Evolutionary conservation across 768 basidiomycete species (phyloP).

Genomic region (Erythrobasidium yunnanense): DNA sequence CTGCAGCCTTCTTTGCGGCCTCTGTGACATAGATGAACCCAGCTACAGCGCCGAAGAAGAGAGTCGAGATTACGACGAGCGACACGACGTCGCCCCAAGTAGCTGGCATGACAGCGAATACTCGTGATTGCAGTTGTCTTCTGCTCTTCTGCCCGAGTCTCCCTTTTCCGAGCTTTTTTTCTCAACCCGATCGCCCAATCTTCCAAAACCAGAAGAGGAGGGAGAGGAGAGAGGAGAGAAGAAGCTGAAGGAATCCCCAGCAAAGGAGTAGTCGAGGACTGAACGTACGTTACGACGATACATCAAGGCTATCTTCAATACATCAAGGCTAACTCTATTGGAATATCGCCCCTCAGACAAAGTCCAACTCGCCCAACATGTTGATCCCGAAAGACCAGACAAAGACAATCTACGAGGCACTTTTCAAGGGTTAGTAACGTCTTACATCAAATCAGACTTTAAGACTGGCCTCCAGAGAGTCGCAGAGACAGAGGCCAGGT

Average conservation of each 20-base stretch:
- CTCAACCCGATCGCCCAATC: too few relatives aligned
- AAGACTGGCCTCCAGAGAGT: neutral
- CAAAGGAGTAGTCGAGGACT: too few relatives aligned
- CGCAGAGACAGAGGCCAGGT: neutral
- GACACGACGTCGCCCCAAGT: slow-evolving; percentile 21
- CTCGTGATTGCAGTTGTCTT: too few relatives aligned
- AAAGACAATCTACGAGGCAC: slow-evolving; percentile 94
- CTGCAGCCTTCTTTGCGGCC: slow-evolving; percentile 15
- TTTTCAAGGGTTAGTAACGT: slow-evolving; percentile 84
- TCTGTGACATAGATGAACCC: slow-evolving; percentile 24
- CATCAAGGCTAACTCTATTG: too few relatives aligned
- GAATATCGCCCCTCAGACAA: too few relatives aligned
- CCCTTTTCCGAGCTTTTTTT: too few relatives aligned
- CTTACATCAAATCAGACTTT: neutral
- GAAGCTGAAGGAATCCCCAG: too few relatives aligned
- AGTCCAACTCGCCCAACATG: slow-evolving; percentile 54
- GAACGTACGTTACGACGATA: too few relatives aligned
- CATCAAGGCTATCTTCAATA: too few relatives aligned
- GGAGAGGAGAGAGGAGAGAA: too few relatives aligned
- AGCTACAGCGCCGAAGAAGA: slow-evolving; percentile 23
- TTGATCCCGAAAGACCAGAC: slow-evolving; percentile 92
- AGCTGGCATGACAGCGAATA: neutral
- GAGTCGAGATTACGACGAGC: slow-evolving; percentile 19
- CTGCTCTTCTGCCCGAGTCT: too few relatives aligned
- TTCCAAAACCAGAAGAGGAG: too few relatives aligned